phyloP scores from a whole-genome alignment of 805 yeast genomes.

The Debaryomyces prosopidis region DNA sequence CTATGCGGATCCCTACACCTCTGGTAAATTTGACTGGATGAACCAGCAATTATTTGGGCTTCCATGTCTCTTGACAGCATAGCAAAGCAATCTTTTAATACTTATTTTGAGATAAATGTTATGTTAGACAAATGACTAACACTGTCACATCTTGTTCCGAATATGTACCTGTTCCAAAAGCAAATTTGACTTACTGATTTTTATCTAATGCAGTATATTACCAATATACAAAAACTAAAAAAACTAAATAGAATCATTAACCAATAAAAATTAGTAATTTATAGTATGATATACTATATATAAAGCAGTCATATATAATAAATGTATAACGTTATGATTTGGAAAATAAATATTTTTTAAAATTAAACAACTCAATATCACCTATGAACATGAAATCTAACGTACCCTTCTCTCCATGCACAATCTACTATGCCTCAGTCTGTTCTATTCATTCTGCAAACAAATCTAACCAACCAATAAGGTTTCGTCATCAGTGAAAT shows the following conservation, averaged over 20 bases:
- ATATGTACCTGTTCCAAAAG: too few relatives aligned
- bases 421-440: slow-evolving; percentile 3
- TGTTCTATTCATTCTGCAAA: not conserved
- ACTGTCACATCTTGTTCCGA: too few relatives aligned
- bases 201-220: slow-evolving; percentile 14
- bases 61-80: too few relatives aligned
- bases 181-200: too few relatives aligned
- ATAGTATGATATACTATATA: not conserved
- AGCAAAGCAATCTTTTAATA: too few relatives aligned
- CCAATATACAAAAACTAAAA: slow-evolving; percentile 11
- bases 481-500: slow-evolving; percentile 73
- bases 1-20: too few relatives aligned
- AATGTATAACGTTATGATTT: slow-evolving; percentile 2
- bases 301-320: slow-evolving; percentile 1
- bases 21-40: too few relatives aligned
- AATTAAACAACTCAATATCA: slow-evolving; percentile 1
- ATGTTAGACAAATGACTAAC: too few relatives aligned
- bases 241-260: slow-evolving; percentile 7
- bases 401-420: not conserved
- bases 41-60: too few relatives aligned
- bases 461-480: slow-evolving; percentile 77
- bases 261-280: slow-evolving; percentile 2
- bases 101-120: too few relatives aligned
- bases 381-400: slow-evolving; percentile 6
- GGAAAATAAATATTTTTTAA: slow-evolving; percentile 5